These are phyloP conservation scores for Rubia occidens DNA, from an alignment of 305 asterid species.

Conservation along the genomic window DNA sequence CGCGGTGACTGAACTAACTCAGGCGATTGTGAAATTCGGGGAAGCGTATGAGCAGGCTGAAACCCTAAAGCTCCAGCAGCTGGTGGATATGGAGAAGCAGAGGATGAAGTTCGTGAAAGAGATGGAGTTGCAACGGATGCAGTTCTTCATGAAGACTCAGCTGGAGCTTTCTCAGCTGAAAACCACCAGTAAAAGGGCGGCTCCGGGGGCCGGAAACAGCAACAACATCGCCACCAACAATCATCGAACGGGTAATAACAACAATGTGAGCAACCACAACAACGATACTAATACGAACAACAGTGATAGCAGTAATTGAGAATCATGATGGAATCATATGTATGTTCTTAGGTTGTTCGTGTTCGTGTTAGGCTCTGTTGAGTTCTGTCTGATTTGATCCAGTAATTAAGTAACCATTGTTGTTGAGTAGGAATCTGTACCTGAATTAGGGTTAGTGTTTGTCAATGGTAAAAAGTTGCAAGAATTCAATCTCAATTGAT, in stretches of 20 bases:
- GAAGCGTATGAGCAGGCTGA: slow-evolving; percentile 82
- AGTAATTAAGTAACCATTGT: slow-evolving; percentile 9
- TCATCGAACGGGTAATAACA: slow-evolving; percentile 24
- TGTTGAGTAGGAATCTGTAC: slow-evolving; percentile 12
- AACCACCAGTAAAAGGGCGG: slow-evolving; percentile 13
- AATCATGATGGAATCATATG: neutral
- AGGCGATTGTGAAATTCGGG: slow-evolving; percentile 61
- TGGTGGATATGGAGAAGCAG: slow-evolving; percentile 90
- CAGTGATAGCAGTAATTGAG: slow-evolving; percentile 50
- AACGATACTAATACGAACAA: slow-evolving; percentile 7
- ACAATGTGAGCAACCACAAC: slow-evolving; percentile 16
- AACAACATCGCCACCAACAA: slow-evolving; percentile 16
- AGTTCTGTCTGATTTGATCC: neutral
- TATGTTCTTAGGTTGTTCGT: neutral
- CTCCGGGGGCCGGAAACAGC: slow-evolving; percentile 25
- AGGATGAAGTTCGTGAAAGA: slow-evolving; percentile 90
- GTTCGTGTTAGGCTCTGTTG: slow-evolving; percentile 4
- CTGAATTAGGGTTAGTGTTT: slow-evolving; percentile 10
- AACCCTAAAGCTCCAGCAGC: slow-evolving; percentile 64
- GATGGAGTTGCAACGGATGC: slow-evolving; percentile 90
- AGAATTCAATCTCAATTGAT: slow-evolving; percentile 7
- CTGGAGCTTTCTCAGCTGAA: slow-evolving; percentile 63
- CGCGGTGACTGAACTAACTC: slow-evolving; percentile 51
- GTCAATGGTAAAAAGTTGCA: slow-evolving; percentile 1
- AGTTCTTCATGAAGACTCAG: slow-evolving; percentile 73